Evolutionary conservation across 2,329 filamentous ascomycete genomes (phyloP).

Genomic region (Penicillium freii): DNA sequence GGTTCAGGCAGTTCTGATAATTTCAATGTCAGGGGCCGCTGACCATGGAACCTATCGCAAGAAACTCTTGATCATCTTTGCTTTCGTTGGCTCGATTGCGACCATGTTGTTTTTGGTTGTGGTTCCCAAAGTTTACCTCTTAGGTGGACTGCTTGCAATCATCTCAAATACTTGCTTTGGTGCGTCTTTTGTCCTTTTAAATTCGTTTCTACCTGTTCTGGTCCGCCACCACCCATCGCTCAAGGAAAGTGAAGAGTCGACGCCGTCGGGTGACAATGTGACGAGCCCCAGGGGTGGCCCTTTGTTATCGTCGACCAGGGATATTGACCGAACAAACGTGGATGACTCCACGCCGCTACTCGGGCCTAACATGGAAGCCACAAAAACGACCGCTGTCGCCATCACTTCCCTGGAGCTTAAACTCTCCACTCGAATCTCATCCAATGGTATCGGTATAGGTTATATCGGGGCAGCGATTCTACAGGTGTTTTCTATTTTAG

Average conservation of each 20-base stretch:
- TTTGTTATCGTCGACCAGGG: constrained; percentile 10
- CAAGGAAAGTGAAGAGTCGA: constrained; percentile 19
- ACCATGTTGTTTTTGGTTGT: constrained; percentile 89
- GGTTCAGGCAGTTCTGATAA: constrained; percentile 83
- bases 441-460: constrained; percentile 88
- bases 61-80: constrained; percentile 80
- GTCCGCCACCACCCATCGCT: constrained; percentile 75
- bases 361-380: constrained; percentile 12
- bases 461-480: constrained; percentile 84
- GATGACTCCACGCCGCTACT: constrained; percentile 31
- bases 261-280: constrained; percentile 6
- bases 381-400: constrained; percentile 2
- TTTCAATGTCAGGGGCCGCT: constrained; percentile 93
- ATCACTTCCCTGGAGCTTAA: constrained; percentile 63
- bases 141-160: constrained; percentile 81
- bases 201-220: constrained; percentile 88
- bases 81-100: constrained; percentile 71
- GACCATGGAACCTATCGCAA: constrained; percentile 94
- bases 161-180: constrained; percentile 92
- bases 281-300: background rate
- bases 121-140: constrained; percentile 69
- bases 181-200: constrained; percentile 89
- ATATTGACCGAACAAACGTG: background rate
- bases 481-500: constrained; percentile 74
- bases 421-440: constrained; percentile 86